These are phyloP conservation scores for Blastobotrys ciferrii DNA, from an alignment of 1,139 yeast species.

Conservation along the genomic window DNA sequence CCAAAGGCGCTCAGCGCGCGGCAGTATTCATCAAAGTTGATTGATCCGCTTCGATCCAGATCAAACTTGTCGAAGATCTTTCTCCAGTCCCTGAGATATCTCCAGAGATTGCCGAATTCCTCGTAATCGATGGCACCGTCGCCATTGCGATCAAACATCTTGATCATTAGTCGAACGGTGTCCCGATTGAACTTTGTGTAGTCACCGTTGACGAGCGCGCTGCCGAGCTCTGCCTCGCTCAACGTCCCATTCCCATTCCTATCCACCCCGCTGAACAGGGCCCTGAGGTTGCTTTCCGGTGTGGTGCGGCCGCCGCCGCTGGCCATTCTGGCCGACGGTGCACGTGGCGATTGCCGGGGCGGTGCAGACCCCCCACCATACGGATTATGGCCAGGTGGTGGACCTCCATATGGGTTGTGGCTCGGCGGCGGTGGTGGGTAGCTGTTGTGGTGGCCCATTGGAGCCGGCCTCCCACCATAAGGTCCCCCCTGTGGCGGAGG, in stretches of 20 bases:
- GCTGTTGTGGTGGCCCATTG: constrained; percentile 10
- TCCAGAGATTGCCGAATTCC: constrained; percentile 72
- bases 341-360: not conserved
- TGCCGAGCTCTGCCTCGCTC: constrained; percentile 57
- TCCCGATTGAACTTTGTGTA: constrained; percentile 62
- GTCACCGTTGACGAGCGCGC: constrained; percentile 60
- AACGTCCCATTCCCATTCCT: constrained; percentile 49
- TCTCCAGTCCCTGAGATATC: constrained; percentile 69
- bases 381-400: not conserved
- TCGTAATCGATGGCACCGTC: constrained; percentile 54
- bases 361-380: not conserved
- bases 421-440: constrained; percentile 10
- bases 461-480: constrained; percentile 8
- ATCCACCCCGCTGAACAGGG: constrained; percentile 32
- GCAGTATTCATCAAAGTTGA: constrained; percentile 66
- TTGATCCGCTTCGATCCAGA: constrained; percentile 56
- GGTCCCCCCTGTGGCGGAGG: constrained; percentile 8
- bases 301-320: constrained; percentile 12
- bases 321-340: constrained; percentile 12
- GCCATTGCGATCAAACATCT: constrained; percentile 55
- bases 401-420: constrained; percentile 1
- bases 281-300: constrained; percentile 28
- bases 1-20: constrained; percentile 70
- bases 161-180: constrained; percentile 64
- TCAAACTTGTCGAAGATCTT: constrained; percentile 66